Base-by-base conservation (phyloP, 495 filamentous ascomycete species). In the Annulohypoxylon maeteangense region DNA sequence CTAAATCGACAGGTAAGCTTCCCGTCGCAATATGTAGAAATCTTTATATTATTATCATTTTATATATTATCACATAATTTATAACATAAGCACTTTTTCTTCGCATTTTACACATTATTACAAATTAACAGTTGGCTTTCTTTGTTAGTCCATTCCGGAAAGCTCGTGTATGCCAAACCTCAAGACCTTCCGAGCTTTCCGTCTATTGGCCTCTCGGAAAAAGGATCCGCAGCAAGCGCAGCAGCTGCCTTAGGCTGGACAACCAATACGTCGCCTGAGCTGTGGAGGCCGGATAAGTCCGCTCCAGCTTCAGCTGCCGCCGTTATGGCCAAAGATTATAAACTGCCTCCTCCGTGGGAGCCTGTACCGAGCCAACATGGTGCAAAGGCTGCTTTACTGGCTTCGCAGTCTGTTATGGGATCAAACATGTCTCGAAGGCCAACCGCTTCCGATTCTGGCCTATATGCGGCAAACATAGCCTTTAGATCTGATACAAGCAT, bases 181-280 rank as follows among this genome's bases (percentile, higher is more conserved):
- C 83, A 87, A 56, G 89, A 91, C 65, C 84, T 94, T 10, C 90
- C 91, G 25, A 86, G 86, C 70, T 93, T 82, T 66, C 89, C 91
- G 11, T 85, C 86, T 20, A 76, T 84, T 42, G 92, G 92, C 25
- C 84, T 94, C 71, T 81, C 74, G 38, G 84, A 88, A 53, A 84
- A 86, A 59, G 87, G 81, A 63, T 84, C 89, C 31, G 92, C 92
- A 45, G 93, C 92, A 20, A 87, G 88, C 56, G 88, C 90, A 36
- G 93, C 92, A 48, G 91, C 91, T 12, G 86, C 82, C 45, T 82
- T 95, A 16, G 92, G 92, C 25, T 91, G 92, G 84, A 83, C 88
- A 25, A 89, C 89, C 71, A 85, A 86, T 59, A 90, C 87, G 70
- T 77, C 87, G 0, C 79, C 86, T 27, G 86, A 89, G 75, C 73